A percentile compares a stretch with the other conserved stretches of the same genome.
These are phyloP conservation scores for Clitopilus passeckerianus DNA, from an alignment of 768 basidiomycete genomes.

Conservation along the genomic window DNA sequence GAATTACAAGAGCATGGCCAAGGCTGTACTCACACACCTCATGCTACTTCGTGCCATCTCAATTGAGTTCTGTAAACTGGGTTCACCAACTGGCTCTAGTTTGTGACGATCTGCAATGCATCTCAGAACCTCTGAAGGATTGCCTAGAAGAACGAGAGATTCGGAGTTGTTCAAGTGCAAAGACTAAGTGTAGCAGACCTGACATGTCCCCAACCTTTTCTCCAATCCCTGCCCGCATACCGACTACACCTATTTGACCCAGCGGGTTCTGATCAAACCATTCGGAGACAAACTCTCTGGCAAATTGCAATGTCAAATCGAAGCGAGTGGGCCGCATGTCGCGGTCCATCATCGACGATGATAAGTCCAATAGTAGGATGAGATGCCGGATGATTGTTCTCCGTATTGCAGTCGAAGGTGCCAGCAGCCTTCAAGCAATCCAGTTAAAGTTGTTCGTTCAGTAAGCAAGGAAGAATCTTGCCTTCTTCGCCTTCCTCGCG, in stretches of 20 bases:
- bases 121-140: conserved; percentile 93
- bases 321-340: conserved; percentile 96
- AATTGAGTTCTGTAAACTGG: conserved; percentile 95
- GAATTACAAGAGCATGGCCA: not conserved
- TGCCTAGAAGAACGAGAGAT: conserved; percentile 46
- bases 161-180: no score
- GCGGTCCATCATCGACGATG: conserved; percentile 87
- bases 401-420: conserved; percentile 82
- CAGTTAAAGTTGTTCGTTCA: not conserved
- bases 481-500: conserved; percentile 82
- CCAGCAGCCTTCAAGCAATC: conserved; percentile 50
- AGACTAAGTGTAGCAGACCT: conserved; percentile 39
- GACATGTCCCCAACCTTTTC: conserved; percentile 92
- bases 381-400: conserved; percentile 96
- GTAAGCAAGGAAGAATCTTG: conserved; percentile 23
- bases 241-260: conserved; percentile 93
- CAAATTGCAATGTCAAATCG: conserved; percentile 85
- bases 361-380: conserved; percentile 88
- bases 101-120: conserved; percentile 81
- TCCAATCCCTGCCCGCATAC: conserved; percentile 86
- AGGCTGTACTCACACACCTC: conserved; percentile 48
- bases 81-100: conserved; percentile 87
- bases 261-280: conserved; percentile 99
- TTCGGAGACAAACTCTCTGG: conserved; percentile 87
- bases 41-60: conserved; percentile 94